These are phyloP conservation scores for Eucalyptus pumila DNA, from an alignment of 345 rosid species.

Conservation along the genomic window DNA sequence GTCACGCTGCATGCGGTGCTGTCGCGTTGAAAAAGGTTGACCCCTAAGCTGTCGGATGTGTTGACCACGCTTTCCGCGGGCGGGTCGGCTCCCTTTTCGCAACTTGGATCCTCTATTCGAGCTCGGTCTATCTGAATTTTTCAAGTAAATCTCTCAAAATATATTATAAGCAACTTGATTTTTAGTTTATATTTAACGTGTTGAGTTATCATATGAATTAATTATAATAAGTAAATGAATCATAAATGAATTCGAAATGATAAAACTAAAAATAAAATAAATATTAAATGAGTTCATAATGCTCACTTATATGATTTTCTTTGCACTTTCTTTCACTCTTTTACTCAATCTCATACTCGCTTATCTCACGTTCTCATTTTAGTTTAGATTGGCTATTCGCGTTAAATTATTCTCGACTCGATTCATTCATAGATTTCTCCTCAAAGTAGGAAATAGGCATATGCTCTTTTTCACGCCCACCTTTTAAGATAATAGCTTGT, in stretches of 20 bases:
- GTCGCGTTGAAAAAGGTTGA: neutral
- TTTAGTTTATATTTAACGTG: no score
- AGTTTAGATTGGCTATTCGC: accelerated
- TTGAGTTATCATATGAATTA: no score
- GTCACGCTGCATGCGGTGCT: neutral
- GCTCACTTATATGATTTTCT: no score
- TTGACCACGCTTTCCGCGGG: neutral
- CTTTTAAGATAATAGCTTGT: no score
- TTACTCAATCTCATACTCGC: no score
- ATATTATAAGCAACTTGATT: no score
- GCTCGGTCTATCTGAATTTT: neutral
- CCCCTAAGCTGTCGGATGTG: neutral
- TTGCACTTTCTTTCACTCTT: no score
- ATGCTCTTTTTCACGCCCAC: accelerated
- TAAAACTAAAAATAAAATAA: no score
- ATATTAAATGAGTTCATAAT: accelerated
- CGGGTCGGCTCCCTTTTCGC: no score
- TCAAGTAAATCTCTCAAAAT: no score
- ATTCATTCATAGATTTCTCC: accelerated
- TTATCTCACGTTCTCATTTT: accelerated
- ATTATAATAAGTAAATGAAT: accelerated
- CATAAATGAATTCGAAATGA: accelerated
- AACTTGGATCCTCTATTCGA: neutral
- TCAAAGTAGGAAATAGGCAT: no score
- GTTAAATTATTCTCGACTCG: accelerated